A percentile compares a stretch with the other conserved stretches of the same genome.
Conservation (phyloP, 352 stramenopile species). For the Globisporangium acanthophoron region DNA sequence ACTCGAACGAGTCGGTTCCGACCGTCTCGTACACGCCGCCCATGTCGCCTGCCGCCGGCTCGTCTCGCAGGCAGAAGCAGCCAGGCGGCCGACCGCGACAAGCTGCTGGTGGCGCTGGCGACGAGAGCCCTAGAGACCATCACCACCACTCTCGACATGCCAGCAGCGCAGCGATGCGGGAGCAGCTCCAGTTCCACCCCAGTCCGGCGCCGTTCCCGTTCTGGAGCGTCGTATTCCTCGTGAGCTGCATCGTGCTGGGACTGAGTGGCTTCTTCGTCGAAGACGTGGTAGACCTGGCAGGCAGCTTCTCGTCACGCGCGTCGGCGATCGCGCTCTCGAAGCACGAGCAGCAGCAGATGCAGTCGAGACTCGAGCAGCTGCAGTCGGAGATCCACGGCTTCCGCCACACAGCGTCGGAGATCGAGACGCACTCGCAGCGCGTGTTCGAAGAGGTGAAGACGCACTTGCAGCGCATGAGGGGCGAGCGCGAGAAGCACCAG, state of each 20-base stretch:
- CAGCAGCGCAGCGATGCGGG: neutral
- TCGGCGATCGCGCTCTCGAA: constrained; percentile 23
- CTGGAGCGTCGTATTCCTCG: constrained; percentile 41
- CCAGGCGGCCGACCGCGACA: neutral
- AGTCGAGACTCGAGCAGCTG: constrained; percentile 34
- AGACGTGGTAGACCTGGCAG: constrained; percentile 30
- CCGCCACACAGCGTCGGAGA: constrained; percentile 34
- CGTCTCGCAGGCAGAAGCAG: neutral
- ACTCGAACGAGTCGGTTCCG: constrained; percentile 20
- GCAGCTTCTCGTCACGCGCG: constrained; percentile 24
- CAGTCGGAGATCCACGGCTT: constrained; percentile 50
- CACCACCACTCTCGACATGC: neutral
- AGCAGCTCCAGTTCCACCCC: neutral
- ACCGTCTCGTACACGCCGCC: constrained; percentile 24
- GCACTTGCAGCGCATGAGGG: constrained; percentile 40
- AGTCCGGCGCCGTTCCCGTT: constrained; percentile 20
- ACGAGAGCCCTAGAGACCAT: neutral
- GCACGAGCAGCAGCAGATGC: constrained; percentile 38
- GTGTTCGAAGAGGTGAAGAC: constrained; percentile 44
- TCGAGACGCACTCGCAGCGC: constrained; percentile 47
- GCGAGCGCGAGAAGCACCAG: constrained; percentile 49
- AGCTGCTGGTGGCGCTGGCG: neutral
- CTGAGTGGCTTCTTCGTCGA: constrained; percentile 51
- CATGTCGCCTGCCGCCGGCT: constrained; percentile 9
- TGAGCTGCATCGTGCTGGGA: constrained; percentile 33